Base-by-base conservation (phyloP, 1,139 yeast species). In the Diutina pseudorugosa region DNA sequence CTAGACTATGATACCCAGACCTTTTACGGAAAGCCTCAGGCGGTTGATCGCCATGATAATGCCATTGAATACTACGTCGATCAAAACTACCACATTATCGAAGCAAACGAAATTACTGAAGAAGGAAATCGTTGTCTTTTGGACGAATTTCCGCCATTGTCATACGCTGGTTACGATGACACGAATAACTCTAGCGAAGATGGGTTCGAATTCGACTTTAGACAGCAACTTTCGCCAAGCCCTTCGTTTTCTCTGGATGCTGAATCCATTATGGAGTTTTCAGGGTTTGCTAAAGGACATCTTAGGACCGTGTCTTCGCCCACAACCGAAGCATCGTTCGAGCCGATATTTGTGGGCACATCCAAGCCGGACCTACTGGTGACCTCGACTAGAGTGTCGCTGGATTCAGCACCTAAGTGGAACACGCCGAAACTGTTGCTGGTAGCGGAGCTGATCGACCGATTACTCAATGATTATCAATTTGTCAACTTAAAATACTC, bases 61-160 rank as follows among this genome's bases (percentile, higher is more conserved):
- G 18, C 49, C 36, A 27, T 45, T 7, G 40, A 45, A 7, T 27
- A 45, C n/a, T 45, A 23, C 16, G 49, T 45, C n/a, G 49, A 45
- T 16, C 19, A 14, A 11, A 25, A 16, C 19, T 27, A 45, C 12
- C 40, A 14, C 11, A 27, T 25, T 8, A 4, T 45, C 14, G 19
- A 11, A 9, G 49, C 49, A 4, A 21, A 18, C 11, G 49, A 45
- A 4, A 30, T 30, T 30, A 3, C 16, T 30, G 36, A 30, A 30
- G 36, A 30, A 30, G 36, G n/a, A 9, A 30, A 11, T 14, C 36
- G 36, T 30, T 30, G 36, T 30, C n/a, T 14, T 30, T 30, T 40
- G 20, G 6, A 16, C 9, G 42, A 16, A n/a, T 18, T 16, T 8
- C 18, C 11, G 11, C n/a, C 20, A 19, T n/a, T 18, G 19, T 16